Percentiles rank a stretch among this genome's conserved stretches.
These are phyloP conservation scores for Begonia loranthoides DNA, from an alignment of 306 rosid species.

Conservation along the genomic window DNA sequence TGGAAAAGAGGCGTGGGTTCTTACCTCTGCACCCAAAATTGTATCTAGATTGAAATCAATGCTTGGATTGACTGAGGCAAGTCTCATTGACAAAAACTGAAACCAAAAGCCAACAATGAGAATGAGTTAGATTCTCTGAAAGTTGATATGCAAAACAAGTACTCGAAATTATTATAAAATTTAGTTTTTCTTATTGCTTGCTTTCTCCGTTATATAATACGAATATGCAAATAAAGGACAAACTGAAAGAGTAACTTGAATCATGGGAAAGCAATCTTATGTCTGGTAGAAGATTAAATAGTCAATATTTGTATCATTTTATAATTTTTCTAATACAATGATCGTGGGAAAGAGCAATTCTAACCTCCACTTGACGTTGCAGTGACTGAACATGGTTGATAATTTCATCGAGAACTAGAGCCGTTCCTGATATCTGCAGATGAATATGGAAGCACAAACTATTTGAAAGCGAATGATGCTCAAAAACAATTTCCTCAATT, in stretches of 20 bases:
- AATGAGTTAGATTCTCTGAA: background rate
- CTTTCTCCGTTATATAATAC: background rate
- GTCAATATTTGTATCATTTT: background rate
- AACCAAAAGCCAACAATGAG: conserved; percentile 15
- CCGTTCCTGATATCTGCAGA: conserved; percentile 83
- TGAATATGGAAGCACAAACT: conserved; percentile 2
- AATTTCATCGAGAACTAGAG: conserved; percentile 87
- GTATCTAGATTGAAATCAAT: conserved; percentile 69
- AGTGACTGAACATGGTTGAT: conserved; percentile 92
- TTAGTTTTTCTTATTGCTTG: no score
- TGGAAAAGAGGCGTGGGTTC: no score
- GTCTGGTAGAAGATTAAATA: no score
- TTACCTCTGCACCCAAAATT: conserved; percentile 64
- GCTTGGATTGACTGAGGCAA: conserved; percentile 80
- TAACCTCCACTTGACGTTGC: conserved; percentile 94
- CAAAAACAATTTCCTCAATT: no score
- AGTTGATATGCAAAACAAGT: no score
- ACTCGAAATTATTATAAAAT: no score
- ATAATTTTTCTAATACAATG: background rate
- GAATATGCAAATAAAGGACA: conserved; percentile 6
- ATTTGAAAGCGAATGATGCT: conserved; percentile 1
- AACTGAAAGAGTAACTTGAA: no score
- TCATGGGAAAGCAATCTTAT: no score
- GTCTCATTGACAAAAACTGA: conserved; percentile 93
- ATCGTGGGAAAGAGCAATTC: conserved; percentile 12